Evolutionary conservation across 2,329 filamentous ascomycete species (phyloP).

Genomic region (Beauveria scarabaeidicola): DNA sequence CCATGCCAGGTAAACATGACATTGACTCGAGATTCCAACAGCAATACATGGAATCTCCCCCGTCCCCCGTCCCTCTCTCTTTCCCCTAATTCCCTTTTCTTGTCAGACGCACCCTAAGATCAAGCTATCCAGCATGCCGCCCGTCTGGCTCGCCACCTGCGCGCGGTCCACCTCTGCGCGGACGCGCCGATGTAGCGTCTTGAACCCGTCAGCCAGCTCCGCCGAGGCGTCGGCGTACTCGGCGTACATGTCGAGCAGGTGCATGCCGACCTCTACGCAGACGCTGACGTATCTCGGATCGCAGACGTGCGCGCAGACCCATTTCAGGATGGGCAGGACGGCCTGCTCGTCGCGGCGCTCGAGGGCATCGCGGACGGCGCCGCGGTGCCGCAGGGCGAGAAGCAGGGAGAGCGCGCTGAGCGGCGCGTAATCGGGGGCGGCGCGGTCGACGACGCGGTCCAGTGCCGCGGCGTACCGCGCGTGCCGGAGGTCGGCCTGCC

Average conservation of each 20-base stretch:
- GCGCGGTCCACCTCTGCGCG: slow-evolving; percentile 71
- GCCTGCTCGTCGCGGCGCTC: slow-evolving; percentile 71
- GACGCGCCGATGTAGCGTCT: slow-evolving; percentile 61
- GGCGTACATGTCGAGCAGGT: slow-evolving; percentile 80
- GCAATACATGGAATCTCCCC: background rate
- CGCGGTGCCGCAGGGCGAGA: slow-evolving; percentile 77
- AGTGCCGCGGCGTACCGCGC: slow-evolving; percentile 70
- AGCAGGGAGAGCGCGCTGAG: slow-evolving; percentile 67
- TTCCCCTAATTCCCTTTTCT: background rate
- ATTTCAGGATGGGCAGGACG: slow-evolving; percentile 74
- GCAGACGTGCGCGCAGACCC: slow-evolving; percentile 71
- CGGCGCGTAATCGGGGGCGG: slow-evolving; percentile 44
- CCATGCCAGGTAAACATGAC: background rate
- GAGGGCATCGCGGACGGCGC: slow-evolving; percentile 72
- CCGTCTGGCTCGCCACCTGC: slow-evolving; percentile 71
- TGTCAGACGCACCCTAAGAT: slow-evolving; percentile 18
- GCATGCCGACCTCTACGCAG: slow-evolving; percentile 73
- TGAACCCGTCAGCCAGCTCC: slow-evolving; percentile 63
- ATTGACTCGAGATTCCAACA: no score
- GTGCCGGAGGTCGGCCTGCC: slow-evolving; percentile 75
- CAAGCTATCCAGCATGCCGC: slow-evolving; percentile 75
- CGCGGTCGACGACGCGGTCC: slow-evolving; percentile 62
- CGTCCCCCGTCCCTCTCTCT: background rate
- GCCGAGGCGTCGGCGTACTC: slow-evolving; percentile 66
- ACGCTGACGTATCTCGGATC: slow-evolving; percentile 75